phyloP scores from a whole-genome alignment of 257 asterid species.

The Rauvolfia tetraphylla region DNA sequence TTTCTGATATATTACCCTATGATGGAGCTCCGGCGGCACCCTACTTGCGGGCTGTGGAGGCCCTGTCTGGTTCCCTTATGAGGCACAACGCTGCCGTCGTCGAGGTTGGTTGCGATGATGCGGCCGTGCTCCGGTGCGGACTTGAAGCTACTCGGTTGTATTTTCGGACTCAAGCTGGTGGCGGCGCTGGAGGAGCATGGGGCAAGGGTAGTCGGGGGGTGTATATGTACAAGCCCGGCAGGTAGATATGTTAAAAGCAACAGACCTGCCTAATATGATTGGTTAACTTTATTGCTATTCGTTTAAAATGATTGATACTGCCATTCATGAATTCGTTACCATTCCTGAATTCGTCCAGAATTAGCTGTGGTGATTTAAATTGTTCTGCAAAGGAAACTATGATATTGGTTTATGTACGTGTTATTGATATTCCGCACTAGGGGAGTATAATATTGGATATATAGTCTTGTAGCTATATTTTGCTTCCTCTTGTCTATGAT shows the following conservation, averaged over 20 bases:
- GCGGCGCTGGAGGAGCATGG: conserved; percentile 15
- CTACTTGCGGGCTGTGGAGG: conserved; percentile 65
- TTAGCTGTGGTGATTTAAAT: background rate
- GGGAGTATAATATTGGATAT: background rate
- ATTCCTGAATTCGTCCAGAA: background rate
- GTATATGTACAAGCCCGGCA: conserved; percentile 73
- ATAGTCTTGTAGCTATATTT: background rate
- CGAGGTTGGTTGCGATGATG: conserved; percentile 61
- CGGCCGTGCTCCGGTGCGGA: conserved; percentile 77
- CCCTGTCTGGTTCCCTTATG: conserved; percentile 72
- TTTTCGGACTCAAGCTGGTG: conserved; percentile 45
- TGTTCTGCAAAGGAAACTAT: background rate
- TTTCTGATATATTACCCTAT: conserved; percentile 69
- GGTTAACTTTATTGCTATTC: background rate
- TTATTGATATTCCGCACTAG: background rate
- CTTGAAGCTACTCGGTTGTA: conserved; percentile 68
- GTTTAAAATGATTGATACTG: background rate
- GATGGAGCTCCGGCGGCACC: conserved; percentile 74
- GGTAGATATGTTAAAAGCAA: conserved; percentile 34
- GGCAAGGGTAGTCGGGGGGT: conserved; percentile 61
- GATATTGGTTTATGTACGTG: background rate
- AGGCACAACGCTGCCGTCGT: conserved; percentile 90
- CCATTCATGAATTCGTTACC: no score
- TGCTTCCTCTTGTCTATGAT: background rate
- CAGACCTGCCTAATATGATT: background rate